Evolutionary conservation across 1,139 yeast species (phyloP), one percentile per base, ranked within the genome.

Genomic region (Pneumocystis wakefieldiae): DNA sequence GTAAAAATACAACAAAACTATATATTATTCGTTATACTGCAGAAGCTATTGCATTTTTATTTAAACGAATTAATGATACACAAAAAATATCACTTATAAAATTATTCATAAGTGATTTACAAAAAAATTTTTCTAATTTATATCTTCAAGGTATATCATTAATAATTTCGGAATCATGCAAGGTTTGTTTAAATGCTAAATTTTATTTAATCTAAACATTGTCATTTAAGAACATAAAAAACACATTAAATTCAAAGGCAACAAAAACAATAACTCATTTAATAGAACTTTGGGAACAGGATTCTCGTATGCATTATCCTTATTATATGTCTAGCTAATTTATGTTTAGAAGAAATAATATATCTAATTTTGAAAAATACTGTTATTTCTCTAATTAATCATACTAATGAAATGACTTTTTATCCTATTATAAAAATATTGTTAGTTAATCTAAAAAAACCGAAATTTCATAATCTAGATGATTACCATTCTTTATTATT

Each of bases 11-110:
- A 66, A 81, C 83, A 65, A 80, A 81, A 66, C 81, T 81, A 24
- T 87, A 86, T 69, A 80, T 91, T 58, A 79, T 89, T 0, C 78
- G 96, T 66, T 92, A 91, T 70, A 84, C 96, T 41, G 91, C 97
- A 0, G 97, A 92, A 73, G 92, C 97, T 0, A 74, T 92, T 62
- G 87, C 97, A 0, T 92, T 87, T 69, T 77, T 92, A 78, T 89
- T 2, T 96, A 89, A 71, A 78, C 97, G 0, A 79, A 90, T 75
- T 84, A 82, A 39, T 37, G 29, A 37, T 10, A 19, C 29, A 12
- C 59, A 57, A 28, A 39, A 37, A 39, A 29, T 29, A 37, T 19
- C 14, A 8, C n/a, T 57, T 10, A 57, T 57, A 57, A 29, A 39
- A 15, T 19, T 57, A 19, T 37, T 57, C n/a, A 29, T 12, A 57